Evolutionary conservation across 148 eudicot genomes (phyloP), one percentile per base, ranked within the genome.

Genomic region (Nepenthes mirabilis): DNA sequence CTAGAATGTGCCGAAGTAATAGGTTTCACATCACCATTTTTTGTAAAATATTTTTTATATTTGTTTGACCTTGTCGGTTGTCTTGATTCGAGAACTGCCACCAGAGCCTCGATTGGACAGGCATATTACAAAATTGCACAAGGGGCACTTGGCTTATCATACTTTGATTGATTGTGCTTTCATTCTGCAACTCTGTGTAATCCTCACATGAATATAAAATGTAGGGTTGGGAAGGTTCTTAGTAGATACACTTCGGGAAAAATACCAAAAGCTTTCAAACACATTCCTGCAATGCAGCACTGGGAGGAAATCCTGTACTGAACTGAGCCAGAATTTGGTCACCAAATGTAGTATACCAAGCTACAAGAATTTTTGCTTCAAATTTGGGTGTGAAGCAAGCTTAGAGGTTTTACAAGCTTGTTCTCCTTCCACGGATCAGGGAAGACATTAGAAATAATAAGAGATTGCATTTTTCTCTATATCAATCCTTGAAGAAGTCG

Each of bases 281-380:
- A 71, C 77, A 83, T 93, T 53, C 85, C 95, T 59, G 68, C 88
- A 2, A 34, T 75, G 58, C 73, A 72, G 60, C 69, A 58, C 62
- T 93, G 98, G 98, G 94, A 88, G 72, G 98, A 93, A 67, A 23
- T 23, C 23, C 59, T 93, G 56, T 82, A 88, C 62, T 56, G 88
- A 66, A 88, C 98, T 48, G 98, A 93, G 70, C 98, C 98, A 52
- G 88, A 88, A 88, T 83, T 65, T 93, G 98, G 98, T 88, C 96
- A 10, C 79, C 96, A 23, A 76, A 74, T 74, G 98, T 95, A 1
- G 77, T 88, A 77, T 83, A 59, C 60, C 94, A 88, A 72, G 95
- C 95, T 62, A 93, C 98, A 52, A 88, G 91, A 75, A 82, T 93
- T 34, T 86, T 93, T 72, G 87, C 96, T 61, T 93, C 98, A 36